A percentile compares a stretch with the other conserved stretches of the same genome.
phyloP scores from a whole-genome alignment of 495 filamentous ascomycete species.

The Tirmania nivea region DNA sequence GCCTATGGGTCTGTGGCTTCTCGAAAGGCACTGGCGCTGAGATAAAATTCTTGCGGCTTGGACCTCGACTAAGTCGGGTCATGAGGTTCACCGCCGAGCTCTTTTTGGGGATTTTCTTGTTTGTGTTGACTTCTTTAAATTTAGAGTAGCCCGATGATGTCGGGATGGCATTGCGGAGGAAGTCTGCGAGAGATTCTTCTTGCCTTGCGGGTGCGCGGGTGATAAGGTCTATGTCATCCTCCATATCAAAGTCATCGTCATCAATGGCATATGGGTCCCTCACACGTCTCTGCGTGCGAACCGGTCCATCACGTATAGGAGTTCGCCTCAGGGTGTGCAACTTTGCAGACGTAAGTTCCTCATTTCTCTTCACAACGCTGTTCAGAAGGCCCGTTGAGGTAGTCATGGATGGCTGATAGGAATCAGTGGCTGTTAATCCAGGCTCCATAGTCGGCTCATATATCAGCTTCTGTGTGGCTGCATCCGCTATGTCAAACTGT shows the following conservation, averaged over 20 bases:
- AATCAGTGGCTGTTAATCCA: conserved; percentile 23
- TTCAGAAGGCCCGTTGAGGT: conserved; percentile 38
- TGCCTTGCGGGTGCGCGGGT: conserved; percentile 4
- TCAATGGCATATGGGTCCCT: conserved; percentile 88
- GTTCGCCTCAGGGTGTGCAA: neutral
- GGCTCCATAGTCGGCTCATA: conserved; percentile 14
- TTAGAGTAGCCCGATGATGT: conserved; percentile 26
- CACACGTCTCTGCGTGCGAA: conserved; percentile 52
- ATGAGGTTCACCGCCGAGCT: conserved; percentile 39
- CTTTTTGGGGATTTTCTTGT: conserved; percentile 34
- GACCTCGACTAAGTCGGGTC: conserved; percentile 34
- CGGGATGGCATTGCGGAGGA: conserved; percentile 62
- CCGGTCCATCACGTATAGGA: conserved; percentile 15
- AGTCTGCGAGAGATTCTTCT: conserved; percentile 54
- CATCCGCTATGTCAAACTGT: conserved; percentile 33
- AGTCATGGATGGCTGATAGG: conserved; percentile 31
- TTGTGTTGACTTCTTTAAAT: neutral
- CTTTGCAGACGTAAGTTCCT: conserved; percentile 9
- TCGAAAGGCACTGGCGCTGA: neutral
- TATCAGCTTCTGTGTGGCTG: neutral
- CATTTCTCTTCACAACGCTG: conserved; percentile 5
- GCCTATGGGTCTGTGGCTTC: no score
- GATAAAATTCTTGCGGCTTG: conserved; percentile 16
- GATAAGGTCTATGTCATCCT: conserved; percentile 19
- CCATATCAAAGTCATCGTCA: conserved; percentile 53